Evolutionary conservation across 352 stramenopile genomes (phyloP).

Genomic region (Blastocystis sp.): DNA sequence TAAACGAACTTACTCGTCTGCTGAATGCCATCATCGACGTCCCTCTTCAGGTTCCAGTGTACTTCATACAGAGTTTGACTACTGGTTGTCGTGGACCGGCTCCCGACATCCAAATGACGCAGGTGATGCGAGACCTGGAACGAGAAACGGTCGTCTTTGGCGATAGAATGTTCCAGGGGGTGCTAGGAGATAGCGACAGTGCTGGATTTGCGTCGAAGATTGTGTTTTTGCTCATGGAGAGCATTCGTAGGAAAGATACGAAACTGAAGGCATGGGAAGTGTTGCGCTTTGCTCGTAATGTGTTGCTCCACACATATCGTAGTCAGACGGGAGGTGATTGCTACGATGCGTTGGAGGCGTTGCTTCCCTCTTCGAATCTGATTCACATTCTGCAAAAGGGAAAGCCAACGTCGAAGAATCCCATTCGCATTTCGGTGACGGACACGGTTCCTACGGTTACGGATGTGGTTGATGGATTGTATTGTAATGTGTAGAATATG

Average conservation of each 20-base stretch:
- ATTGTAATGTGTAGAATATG: background rate
- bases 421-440: constrained; percentile 34
- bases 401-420: constrained; percentile 1
- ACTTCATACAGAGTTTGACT: constrained; percentile 42
- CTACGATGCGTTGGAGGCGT: constrained; percentile 28
- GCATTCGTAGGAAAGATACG: background rate
- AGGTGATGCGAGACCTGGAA: constrained; percentile 30
- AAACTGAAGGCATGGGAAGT: background rate
- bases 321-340: constrained; percentile 44
- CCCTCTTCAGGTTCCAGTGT: constrained; percentile 7
- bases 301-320: constrained; percentile 34
- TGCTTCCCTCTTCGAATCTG: background rate
- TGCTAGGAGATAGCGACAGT: background rate
- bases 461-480: background rate
- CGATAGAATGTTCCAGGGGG: background rate
- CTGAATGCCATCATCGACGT: background rate
- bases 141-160: constrained; percentile 21
- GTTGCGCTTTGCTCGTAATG: constrained; percentile 1
- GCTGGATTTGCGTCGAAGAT: constrained; percentile 36
- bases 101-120: background rate
- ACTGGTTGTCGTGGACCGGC: constrained; percentile 1
- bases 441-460: constrained; percentile 5
- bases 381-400: background rate
- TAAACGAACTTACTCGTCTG: background rate
- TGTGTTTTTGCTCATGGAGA: constrained; percentile 24